Evolutionary conservation across 768 basidiomycete genomes (phyloP).

Genomic region (Tephrocybe sp.): DNA sequence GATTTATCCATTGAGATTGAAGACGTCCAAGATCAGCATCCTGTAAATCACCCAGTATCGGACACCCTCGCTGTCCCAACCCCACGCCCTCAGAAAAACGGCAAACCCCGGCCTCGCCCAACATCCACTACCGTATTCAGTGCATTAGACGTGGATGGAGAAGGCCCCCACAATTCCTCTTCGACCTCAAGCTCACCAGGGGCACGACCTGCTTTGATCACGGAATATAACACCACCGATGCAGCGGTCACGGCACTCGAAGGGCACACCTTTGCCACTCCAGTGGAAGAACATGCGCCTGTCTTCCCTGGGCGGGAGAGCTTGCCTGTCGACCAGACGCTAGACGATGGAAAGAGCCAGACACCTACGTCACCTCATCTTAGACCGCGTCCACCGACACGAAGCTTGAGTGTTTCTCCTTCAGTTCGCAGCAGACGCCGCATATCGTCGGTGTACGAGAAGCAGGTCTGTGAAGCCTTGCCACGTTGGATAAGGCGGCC

Average conservation of each 20-base stretch:
- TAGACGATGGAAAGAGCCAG: constrained; percentile 6
- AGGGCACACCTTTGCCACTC: constrained; percentile 24
- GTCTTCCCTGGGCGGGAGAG: constrained; percentile 13
- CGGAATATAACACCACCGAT: constrained; percentile 34
- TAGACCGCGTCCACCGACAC: not conserved
- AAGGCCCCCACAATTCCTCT: not conserved
- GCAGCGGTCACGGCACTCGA: constrained; percentile 26
- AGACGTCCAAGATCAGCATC: constrained; percentile 60
- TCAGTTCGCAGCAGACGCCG: constrained; percentile 18
- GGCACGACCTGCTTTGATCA: constrained; percentile 17
- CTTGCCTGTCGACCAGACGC: not conserved
- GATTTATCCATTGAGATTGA: constrained; percentile 61
- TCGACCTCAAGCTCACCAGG: not conserved
- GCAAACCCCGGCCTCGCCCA: constrained; percentile 16
- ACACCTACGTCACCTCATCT: constrained; percentile 3
- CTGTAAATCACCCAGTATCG: constrained; percentile 11
- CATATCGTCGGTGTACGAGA: constrained; percentile 43
- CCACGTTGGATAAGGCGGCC: constrained; percentile 58
- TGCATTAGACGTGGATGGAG: constrained; percentile 27
- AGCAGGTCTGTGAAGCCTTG: constrained; percentile 39
- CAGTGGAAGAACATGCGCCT: constrained; percentile 18
- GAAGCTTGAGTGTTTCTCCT: not conserved
- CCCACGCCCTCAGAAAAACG: constrained; percentile 2
- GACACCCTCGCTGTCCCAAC: constrained; percentile 3
- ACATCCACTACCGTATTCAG: constrained; percentile 33